Percentiles rank a stretch among this genome's conserved stretches.
Conservation (phyloP, 2,329 filamentous ascomycete genomes). For the Cladophialophora yegresii region DNA sequence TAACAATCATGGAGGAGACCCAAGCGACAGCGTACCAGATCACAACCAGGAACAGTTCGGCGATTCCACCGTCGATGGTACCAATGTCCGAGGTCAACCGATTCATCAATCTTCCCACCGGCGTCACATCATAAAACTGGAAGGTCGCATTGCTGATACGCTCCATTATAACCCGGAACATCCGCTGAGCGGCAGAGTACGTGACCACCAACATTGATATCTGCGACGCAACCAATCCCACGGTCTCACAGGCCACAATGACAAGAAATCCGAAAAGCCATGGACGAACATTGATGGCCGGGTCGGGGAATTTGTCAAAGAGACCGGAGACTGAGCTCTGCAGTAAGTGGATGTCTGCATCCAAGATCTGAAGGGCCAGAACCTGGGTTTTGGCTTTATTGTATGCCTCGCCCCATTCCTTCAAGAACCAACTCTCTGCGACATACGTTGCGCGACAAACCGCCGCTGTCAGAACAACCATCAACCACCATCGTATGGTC, state of each 20-base stretch:
- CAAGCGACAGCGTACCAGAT: conserved; percentile 72
- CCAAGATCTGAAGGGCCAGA: conserved; percentile 33
- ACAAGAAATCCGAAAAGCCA: conserved; percentile 74
- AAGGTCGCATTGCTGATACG: conserved; percentile 79
- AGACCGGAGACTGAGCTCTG: conserved; percentile 39
- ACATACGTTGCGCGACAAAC: conserved; percentile 66
- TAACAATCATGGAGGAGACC: conserved; percentile 71
- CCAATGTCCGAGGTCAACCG: conserved; percentile 87
- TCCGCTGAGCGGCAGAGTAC: conserved; percentile 71
- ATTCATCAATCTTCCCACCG: conserved; percentile 88
- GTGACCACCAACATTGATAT: conserved; percentile 73
- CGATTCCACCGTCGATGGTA: conserved; percentile 84
- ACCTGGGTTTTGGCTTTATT: conserved; percentile 41
- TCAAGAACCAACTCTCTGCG: conserved; percentile 75
- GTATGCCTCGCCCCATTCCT: conserved; percentile 83
- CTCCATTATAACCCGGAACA: conserved; percentile 73
- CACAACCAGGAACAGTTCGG: conserved; percentile 69
- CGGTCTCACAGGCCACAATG: conserved; percentile 63
- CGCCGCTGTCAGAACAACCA: conserved; percentile 61
- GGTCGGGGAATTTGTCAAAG: conserved; percentile 63
- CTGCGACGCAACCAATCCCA: conserved; percentile 63
- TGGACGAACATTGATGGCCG: conserved; percentile 65
- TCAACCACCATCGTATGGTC: conserved; percentile 69
- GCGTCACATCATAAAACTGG: conserved; percentile 87
- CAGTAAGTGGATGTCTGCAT: conserved; percentile 29